These are phyloP conservation scores for Asterella californica DNA, from an alignment of 225 moss, liverwort and hornwort genomes.

Conservation along the genomic window DNA sequence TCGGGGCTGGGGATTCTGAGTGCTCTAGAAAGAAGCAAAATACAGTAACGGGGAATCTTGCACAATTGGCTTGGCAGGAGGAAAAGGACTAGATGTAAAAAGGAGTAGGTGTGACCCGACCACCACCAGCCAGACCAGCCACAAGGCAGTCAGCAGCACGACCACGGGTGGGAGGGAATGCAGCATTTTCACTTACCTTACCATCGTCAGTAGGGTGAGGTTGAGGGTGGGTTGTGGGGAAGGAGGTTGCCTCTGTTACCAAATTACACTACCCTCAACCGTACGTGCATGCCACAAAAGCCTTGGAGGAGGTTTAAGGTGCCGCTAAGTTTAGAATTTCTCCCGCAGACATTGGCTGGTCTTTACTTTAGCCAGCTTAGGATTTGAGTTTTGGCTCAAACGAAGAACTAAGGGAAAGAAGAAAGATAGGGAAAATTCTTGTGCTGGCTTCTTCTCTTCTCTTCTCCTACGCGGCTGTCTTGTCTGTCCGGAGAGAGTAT, in stretches of 20 bases:
- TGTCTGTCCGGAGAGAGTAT: background rate
- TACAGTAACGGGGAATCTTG: background rate
- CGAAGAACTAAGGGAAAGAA: background rate
- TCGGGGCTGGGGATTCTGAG: background rate
- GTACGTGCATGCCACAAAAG: background rate
- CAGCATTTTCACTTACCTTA: background rate
- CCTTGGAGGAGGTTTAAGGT: constrained; percentile 8
- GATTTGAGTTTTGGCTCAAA: too few species aligned
- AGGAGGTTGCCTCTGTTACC: too few species aligned
- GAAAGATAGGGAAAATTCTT: background rate
- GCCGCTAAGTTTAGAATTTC: constrained; percentile 1
- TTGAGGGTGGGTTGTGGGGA: too few species aligned
- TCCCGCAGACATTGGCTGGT: background rate
- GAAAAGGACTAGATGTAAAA: background rate
- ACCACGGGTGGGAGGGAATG: background rate
- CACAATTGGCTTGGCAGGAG: background rate
- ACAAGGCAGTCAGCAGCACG: background rate
- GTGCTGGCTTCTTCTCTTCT: background rate
- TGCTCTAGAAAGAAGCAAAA: background rate
- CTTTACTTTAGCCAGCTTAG: background rate
- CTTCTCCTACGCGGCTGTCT: background rate
- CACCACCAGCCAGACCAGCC: background rate
- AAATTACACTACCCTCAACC: background rate
- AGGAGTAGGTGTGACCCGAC: background rate
- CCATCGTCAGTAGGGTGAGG: background rate